Conservation (phyloP, 2,329 filamentous ascomycete species). For the Pseudogymnoascus sp. region DNA sequence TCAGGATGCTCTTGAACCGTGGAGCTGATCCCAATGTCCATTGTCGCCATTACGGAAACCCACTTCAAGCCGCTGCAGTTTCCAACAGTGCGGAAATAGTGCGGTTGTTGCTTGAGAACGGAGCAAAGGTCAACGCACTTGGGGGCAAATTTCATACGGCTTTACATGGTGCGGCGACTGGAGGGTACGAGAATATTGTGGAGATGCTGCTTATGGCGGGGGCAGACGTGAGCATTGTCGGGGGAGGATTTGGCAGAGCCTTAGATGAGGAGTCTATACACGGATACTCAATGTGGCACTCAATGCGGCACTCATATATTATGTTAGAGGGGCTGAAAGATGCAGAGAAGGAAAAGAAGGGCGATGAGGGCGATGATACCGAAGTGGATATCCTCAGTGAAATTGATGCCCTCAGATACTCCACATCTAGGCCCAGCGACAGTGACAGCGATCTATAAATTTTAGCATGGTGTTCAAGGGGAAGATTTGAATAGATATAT, state of each 20-base stretch:
- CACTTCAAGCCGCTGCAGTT: background rate
- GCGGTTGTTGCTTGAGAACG: conserved; percentile 17
- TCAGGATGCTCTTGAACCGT: background rate
- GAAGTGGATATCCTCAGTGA: background rate
- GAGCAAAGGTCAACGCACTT: conserved; percentile 13
- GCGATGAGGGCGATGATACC: background rate
- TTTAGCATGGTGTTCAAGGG: background rate
- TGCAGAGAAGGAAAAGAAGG: background rate
- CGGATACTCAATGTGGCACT: background rate
- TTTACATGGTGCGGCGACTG: background rate
- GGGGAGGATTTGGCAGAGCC: background rate
- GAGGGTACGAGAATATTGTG: background rate
- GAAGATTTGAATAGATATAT: background rate
- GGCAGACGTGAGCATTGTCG: background rate
- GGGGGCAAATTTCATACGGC: background rate
- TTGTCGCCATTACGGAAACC: background rate
- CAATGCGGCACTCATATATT: too few relatives aligned
- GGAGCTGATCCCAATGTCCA: background rate
- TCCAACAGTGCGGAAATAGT: conserved; percentile 12
- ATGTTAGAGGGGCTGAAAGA: background rate
- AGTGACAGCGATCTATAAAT: background rate
- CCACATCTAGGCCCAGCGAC: background rate
- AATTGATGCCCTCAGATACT: background rate
- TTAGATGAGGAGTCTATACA: background rate
- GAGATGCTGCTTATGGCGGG: background rate